These are phyloP conservation scores for Kluyveromyces dobzhanskii DNA, from an alignment of 805 yeast species.

Conservation along the genomic window DNA sequence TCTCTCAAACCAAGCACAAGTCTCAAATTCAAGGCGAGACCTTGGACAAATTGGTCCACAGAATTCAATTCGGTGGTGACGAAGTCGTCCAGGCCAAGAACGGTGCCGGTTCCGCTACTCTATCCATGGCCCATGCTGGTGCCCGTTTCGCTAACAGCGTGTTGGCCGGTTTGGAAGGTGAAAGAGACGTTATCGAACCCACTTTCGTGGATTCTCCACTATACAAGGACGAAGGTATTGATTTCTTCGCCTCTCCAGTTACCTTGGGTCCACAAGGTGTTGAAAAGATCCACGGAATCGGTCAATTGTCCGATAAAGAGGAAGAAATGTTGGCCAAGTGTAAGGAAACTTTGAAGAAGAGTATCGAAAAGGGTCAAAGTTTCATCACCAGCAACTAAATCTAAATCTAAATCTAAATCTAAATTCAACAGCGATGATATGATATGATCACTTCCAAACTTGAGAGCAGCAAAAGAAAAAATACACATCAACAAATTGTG, in stretches of 20 bases:
- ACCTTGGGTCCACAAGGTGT: constrained; percentile 92
- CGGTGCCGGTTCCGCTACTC: constrained; percentile 90
- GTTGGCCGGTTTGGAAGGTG: constrained; percentile 56
- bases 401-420: too few species aligned
- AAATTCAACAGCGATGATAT: too few species aligned
- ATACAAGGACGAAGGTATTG: constrained; percentile 82
- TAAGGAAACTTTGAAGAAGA: constrained; percentile 81
- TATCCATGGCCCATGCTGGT: constrained; percentile 92
- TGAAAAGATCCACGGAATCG: constrained; percentile 69
- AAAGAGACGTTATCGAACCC: constrained; percentile 56
- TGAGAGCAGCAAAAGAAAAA: too few species aligned
- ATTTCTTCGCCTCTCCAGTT: constrained; percentile 92
- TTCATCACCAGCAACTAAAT: constrained; percentile 51
- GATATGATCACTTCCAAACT: too few species aligned
- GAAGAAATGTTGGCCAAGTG: constrained; percentile 75
- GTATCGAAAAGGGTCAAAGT: constrained; percentile 88
- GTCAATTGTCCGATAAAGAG: constrained; percentile 68
- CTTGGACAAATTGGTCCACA: constrained; percentile 61
- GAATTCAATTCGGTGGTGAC: constrained; percentile 95
- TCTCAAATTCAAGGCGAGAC: constrained; percentile 50
- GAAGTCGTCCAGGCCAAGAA: constrained; percentile 91
- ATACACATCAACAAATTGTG: too few species aligned
- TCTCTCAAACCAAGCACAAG: constrained; percentile 75
- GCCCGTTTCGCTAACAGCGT: constrained; percentile 63
- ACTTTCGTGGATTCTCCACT: constrained; percentile 74